phyloP scores from a whole-genome alignment of 176 grass and related monocot species.

The Aegilops speltoides region DNA sequence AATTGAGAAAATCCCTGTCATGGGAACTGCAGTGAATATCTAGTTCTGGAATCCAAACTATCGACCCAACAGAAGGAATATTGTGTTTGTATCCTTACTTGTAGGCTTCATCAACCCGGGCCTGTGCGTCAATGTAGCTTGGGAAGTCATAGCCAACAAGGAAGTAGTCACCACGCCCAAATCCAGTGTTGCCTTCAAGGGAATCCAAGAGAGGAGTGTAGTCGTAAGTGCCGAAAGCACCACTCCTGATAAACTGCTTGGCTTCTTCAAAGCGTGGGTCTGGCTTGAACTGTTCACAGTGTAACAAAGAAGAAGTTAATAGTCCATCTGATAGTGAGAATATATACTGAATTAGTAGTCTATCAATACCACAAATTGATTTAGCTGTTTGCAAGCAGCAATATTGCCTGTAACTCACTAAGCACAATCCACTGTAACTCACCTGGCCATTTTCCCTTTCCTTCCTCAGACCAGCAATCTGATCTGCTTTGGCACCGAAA shows the following conservation, averaged over 20 bases:
- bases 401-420: neutral
- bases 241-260: slow-evolving; percentile 71
- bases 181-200: slow-evolving; percentile 90
- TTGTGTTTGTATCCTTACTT: slow-evolving; percentile 63
- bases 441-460: slow-evolving; percentile 91
- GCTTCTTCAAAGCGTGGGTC: slow-evolving; percentile 96
- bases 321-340: slow-evolving; percentile 19
- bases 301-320: slow-evolving; percentile 17
- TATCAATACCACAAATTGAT: neutral
- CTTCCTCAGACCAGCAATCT: slow-evolving; percentile 82
- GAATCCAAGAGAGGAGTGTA: slow-evolving; percentile 90
- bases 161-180: slow-evolving; percentile 96
- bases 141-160: slow-evolving; percentile 97
- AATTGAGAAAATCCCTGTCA: neutral
- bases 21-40: neutral
- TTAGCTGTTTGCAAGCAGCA: neutral
- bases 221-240: slow-evolving; percentile 83
- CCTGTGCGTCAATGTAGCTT: slow-evolving; percentile 86
- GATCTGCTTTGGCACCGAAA: slow-evolving; percentile 93
- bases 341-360: slow-evolving; percentile 6
- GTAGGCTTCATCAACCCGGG: slow-evolving; percentile 83
- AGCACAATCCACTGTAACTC: slow-evolving; percentile 3
- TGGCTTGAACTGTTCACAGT: slow-evolving; percentile 74
- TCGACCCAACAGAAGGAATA: neutral
- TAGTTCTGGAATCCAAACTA: slow-evolving; percentile 16